phyloP scores from a whole-genome alignment of 352 stramenopile genomes.

The Phytopythium mirpurense region DNA sequence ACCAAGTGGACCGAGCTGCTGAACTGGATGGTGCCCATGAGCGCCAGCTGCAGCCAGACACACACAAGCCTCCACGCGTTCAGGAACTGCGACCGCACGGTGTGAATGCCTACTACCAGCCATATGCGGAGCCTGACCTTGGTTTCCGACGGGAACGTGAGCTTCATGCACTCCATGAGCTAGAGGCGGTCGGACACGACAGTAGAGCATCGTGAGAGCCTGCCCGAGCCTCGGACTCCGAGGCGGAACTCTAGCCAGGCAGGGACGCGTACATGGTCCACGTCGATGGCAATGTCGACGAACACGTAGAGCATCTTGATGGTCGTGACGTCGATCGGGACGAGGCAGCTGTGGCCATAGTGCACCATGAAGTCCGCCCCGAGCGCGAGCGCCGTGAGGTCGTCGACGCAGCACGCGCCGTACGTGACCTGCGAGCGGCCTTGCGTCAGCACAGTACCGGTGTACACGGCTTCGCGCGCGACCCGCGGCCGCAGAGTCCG shows the following conservation, averaged over 20 bases:
- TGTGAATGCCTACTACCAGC: no score
- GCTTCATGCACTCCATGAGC: conserved; percentile 94
- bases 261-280: conserved; percentile 79
- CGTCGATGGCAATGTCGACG: conserved; percentile 98
- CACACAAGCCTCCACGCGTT: neutral
- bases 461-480: no score
- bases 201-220: no score
- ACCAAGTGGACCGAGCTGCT: conserved; percentile 88
- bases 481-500: neutral
- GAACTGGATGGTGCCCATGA: conserved; percentile 97
- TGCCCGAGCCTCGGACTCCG: no score
- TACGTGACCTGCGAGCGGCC: conserved; percentile 87
- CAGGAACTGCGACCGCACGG: no score
- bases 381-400: conserved; percentile 94
- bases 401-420: conserved; percentile 99
- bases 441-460: neutral
- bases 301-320: conserved; percentile 99
- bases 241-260: neutral
- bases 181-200: conserved; percentile 14
- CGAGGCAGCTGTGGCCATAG: conserved; percentile 99
- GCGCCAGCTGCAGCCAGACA: conserved; percentile 76
- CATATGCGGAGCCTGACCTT: conserved; percentile 31
- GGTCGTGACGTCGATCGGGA: conserved; percentile 95
- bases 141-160: conserved; percentile 76
- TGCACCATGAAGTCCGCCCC: conserved; percentile 98